Conservation (phyloP, 164 flowering plant genomes). For the Piper longum region DNA sequence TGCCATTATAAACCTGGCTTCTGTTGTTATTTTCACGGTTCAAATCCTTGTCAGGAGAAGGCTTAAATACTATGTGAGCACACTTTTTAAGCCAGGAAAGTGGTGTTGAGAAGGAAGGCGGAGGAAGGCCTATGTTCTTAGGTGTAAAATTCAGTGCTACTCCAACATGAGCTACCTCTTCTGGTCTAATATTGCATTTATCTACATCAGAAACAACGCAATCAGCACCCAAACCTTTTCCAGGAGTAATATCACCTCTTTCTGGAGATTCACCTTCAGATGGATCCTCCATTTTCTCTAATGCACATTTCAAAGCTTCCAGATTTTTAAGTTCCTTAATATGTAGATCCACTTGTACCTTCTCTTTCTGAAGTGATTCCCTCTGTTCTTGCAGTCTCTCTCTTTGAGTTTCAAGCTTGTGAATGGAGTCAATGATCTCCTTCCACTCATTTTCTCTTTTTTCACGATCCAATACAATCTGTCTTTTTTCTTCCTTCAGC, state of each 20-base stretch:
- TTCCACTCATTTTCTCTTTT: conserved; percentile 66
- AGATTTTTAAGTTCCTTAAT: conserved; percentile 44
- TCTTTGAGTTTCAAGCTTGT: conserved; percentile 74
- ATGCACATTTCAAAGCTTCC: conserved; percentile 38
- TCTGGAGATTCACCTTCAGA: conserved; percentile 22
- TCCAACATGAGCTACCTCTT: conserved; percentile 9
- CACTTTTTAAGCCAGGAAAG: conserved; percentile 66
- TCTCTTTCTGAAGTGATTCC: conserved; percentile 63
- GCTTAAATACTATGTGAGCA: conserved; percentile 41
- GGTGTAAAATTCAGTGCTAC: conserved; percentile 8
- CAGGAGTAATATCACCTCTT: conserved; percentile 4
- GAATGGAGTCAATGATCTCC: conserved; percentile 50
- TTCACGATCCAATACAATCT: conserved; percentile 58
- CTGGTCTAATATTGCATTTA: conserved; percentile 5
- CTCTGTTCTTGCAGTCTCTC: conserved; percentile 70
- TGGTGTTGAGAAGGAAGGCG: conserved; percentile 33
- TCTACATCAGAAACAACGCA: conserved; percentile 8
- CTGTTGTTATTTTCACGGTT: conserved; percentile 4
- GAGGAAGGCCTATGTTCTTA: conserved; percentile 13
- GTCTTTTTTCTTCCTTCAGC: conserved; percentile 61
- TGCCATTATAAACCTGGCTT: not conserved
- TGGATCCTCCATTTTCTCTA: conserved; percentile 30
- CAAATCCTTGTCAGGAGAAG: conserved; percentile 25
- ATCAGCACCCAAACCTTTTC: conserved; percentile 13
- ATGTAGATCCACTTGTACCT: conserved; percentile 45